Evolutionary conservation across 164 flowering plant genomes (phyloP).

Genomic region (Malania oleifera): DNA sequence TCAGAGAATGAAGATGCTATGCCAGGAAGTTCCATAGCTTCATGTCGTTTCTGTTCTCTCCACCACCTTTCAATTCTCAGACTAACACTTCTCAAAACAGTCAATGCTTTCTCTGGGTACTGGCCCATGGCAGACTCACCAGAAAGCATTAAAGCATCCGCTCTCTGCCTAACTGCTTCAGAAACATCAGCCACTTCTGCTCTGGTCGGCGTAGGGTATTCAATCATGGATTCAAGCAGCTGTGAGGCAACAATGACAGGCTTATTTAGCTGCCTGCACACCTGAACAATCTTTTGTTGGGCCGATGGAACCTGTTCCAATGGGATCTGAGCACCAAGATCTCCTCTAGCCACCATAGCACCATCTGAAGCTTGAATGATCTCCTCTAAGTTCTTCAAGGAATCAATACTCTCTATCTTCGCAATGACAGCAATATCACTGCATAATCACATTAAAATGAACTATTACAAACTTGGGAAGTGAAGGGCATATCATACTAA

Average conservation of each 20-base stretch:
- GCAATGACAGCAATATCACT: conserved; percentile 86
- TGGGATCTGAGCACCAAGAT: conserved; percentile 95
- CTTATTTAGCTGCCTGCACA: conserved; percentile 82
- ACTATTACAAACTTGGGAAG: neutral
- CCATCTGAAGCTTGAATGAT: conserved; percentile 91
- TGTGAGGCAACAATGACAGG: conserved; percentile 98
- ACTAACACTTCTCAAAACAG: conserved; percentile 88
- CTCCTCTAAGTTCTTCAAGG: conserved; percentile 83
- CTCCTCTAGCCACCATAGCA: conserved; percentile 99
- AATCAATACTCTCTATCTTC: conserved; percentile 94
- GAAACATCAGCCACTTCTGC: conserved; percentile 99
- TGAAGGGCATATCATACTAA: too few relatives aligned
- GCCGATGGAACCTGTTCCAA: conserved; percentile 94
- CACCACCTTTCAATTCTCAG: conserved; percentile 92
- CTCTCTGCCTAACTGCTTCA: conserved; percentile 88
- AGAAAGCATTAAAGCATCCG: conserved; percentile 98
- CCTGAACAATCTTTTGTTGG: conserved; percentile 76
- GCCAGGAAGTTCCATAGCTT: conserved; percentile 60
- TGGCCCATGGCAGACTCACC: conserved; percentile 99
- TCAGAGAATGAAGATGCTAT: conserved; percentile 72
- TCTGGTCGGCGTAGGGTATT: conserved; percentile 95
- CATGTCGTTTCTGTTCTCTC: conserved; percentile 86
- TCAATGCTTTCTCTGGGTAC: conserved; percentile 84
- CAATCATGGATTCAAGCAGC: conserved; percentile 95
- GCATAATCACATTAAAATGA: conserved; percentile 23